Evolutionary conservation across 208 protist species (phyloP).

Genomic region (Strigomonas culicis): DNA sequence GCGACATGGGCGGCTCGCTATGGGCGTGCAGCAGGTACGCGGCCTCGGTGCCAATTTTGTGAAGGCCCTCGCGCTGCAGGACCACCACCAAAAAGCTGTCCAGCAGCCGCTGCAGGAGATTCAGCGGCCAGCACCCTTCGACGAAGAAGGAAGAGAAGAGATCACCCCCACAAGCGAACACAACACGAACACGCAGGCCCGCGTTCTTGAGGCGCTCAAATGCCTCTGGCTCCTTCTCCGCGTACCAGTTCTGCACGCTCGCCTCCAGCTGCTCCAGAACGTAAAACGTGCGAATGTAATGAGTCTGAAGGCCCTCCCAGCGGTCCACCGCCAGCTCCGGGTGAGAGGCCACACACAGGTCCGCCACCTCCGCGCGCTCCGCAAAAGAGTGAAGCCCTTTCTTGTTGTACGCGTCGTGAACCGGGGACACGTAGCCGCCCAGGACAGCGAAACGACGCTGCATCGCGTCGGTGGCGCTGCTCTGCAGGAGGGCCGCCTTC

Average conservation of each 20-base stretch:
- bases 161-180: conserved; percentile 72
- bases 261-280: conserved; percentile 68
- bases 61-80: conserved; percentile 1
- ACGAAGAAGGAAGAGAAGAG: conserved; percentile 70
- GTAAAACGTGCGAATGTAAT: conserved; percentile 56
- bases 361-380: conserved; percentile 38
- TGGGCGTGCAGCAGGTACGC: not conserved
- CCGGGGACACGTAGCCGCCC: conserved; percentile 80
- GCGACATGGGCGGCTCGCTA: not conserved
- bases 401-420: conserved; percentile 76
- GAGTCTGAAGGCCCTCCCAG: conserved; percentile 72
- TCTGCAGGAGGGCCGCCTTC: conserved; percentile 17
- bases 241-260: conserved; percentile 42
- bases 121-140: conserved; percentile 60
- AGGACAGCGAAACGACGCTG: conserved; percentile 24
- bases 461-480: not conserved
- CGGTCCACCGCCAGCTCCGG: conserved; percentile 42
- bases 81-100: conserved; percentile 27
- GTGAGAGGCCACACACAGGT: conserved; percentile 33
- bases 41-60: not conserved
- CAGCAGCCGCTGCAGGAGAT: conserved; percentile 48
- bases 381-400: conserved; percentile 36
- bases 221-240: conserved; percentile 14
- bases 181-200: conserved; percentile 31
- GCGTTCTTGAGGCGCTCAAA: conserved; percentile 15